These are phyloP conservation scores for Hericium rajendrae DNA, from an alignment of 768 basidiomycete genomes.

Conservation along the genomic window DNA sequence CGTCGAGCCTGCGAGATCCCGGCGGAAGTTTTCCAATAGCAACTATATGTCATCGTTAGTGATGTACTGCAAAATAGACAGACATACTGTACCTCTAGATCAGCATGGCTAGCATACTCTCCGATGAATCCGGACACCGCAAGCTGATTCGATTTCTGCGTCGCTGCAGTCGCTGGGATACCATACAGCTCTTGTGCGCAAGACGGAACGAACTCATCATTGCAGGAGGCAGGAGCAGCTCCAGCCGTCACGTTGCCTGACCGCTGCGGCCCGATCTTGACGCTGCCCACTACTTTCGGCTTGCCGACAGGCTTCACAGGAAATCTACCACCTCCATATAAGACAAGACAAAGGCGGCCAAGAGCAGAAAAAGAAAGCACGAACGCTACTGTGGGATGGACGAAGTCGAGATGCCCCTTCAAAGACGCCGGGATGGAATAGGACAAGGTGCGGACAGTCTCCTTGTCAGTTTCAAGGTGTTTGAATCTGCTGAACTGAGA, in stretches of 20 bases:
- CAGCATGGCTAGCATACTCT: conserved; percentile 12
- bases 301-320: conserved; percentile 12
- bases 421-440: conserved; percentile 9
- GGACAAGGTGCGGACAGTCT: conserved; percentile 8
- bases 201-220: conserved; percentile 5
- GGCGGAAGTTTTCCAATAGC: too few relatives aligned
- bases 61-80: too few relatives aligned
- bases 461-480: conserved; percentile 2
- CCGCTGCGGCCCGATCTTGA: too few relatives aligned
- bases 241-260: too few relatives aligned
- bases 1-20: background rate
- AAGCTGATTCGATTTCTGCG: conserved; percentile 7
- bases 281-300: background rate
- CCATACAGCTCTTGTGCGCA: conserved; percentile 15
- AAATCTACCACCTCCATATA: background rate
- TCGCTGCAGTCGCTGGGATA: conserved; percentile 10
- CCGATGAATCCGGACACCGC: conserved; percentile 13
- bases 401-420: conserved; percentile 4
- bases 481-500: conserved; percentile 8
- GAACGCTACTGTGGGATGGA: conserved; percentile 9
- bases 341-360: background rate
- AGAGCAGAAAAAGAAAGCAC: background rate
- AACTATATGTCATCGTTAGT: too few relatives aligned
- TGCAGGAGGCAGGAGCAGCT: background rate
- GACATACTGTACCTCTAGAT: conserved; percentile 2